phyloP scores from a whole-genome alignment of 1,284 basidiomycete species.

The Tilletia caries region DNA sequence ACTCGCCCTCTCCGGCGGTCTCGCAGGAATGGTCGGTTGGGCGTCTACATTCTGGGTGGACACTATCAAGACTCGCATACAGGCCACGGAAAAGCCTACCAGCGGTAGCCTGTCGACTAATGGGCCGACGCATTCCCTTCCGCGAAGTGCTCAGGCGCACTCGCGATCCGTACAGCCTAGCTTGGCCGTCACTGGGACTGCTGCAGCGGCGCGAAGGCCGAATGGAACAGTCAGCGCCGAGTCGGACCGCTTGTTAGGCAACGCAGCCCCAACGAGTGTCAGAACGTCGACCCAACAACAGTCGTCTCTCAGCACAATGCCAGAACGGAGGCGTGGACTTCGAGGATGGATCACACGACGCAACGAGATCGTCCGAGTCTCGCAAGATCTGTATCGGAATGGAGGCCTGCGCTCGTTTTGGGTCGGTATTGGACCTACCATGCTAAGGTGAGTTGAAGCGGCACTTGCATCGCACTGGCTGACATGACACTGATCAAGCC shows the following conservation, averaged over 20 bases:
- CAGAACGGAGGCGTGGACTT: no score
- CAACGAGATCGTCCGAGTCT: background rate
- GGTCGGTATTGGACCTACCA: constrained; percentile 8
- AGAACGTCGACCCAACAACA: background rate
- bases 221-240: background rate
- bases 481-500: background rate
- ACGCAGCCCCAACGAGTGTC: background rate
- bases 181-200: background rate
- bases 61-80: constrained; percentile 46
- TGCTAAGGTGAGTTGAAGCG: constrained; percentile 6
- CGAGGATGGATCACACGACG: background rate
- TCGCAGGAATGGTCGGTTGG: constrained; percentile 46
- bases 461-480: background rate
- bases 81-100: constrained; percentile 21
- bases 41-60: constrained; percentile 46
- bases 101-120: background rate
- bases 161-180: background rate
- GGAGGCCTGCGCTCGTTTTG: constrained; percentile 1
- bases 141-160: background rate
- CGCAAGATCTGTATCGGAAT: background rate
- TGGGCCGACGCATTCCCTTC: no score
- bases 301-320: no score
- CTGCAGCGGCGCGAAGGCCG: background rate
- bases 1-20: constrained; percentile 37
- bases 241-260: background rate